phyloP scores from a whole-genome alignment of 495 filamentous ascomycete species.

The Penicillium soppii region DNA sequence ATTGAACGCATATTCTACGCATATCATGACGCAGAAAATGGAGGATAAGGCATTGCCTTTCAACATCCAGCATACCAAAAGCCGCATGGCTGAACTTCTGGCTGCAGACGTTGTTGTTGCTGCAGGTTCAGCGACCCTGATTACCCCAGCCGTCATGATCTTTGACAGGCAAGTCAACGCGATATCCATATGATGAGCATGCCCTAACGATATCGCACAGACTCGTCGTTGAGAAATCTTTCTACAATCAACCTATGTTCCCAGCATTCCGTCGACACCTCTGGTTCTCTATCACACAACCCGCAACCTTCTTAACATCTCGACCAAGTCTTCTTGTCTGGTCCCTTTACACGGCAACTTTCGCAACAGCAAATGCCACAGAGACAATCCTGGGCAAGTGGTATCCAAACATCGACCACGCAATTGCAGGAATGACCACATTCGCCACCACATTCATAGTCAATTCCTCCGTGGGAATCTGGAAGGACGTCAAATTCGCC shows the following conservation, averaged over 20 bases:
- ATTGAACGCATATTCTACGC: constrained; percentile 1
- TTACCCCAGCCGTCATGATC: constrained; percentile 43
- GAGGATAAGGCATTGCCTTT: constrained; percentile 30
- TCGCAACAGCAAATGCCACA: constrained; percentile 79
- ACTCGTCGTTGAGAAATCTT: constrained; percentile 82
- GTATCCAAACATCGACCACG: constrained; percentile 48
- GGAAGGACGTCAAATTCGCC: constrained; percentile 50
- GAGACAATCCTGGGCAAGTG: constrained; percentile 36
- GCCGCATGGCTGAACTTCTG: constrained; percentile 32
- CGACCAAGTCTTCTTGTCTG: constrained; percentile 79
- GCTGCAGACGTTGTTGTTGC: constrained; percentile 36
- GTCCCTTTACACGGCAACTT: constrained; percentile 82
- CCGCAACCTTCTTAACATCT: constrained; percentile 67
- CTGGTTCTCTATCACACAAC: constrained; percentile 59
- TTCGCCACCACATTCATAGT: constrained; percentile 39
- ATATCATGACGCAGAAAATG: constrained; percentile 21
- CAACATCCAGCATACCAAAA: constrained; percentile 25
- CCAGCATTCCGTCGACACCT: constrained; percentile 63
- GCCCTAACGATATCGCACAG: constrained; percentile 15
- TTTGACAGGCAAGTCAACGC: constrained; percentile 31
- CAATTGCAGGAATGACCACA: constrained; percentile 42
- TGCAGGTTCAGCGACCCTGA: constrained; percentile 37
- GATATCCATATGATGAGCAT: not conserved
- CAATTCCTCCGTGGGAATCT: constrained; percentile 42
- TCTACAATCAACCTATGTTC: constrained; percentile 65